phyloP scores from a whole-genome alignment of 192 early-diverging fungal genomes.

The Dissophora ornata region DNA sequence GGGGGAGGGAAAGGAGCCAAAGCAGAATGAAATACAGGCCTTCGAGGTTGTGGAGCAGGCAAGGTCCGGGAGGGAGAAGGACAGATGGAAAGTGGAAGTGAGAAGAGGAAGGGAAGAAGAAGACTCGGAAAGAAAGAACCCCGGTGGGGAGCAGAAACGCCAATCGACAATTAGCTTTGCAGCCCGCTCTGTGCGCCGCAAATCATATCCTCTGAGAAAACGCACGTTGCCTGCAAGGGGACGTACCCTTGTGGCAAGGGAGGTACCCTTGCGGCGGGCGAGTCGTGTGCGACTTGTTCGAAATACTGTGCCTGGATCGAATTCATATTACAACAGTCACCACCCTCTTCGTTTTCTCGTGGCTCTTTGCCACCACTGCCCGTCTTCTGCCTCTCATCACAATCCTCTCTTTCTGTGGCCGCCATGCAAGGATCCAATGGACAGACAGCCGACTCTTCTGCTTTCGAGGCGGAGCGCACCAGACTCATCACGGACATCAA shows the following conservation, averaged over 20 bases:
- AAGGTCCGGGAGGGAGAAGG: neutral
- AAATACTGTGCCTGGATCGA: too few species aligned
- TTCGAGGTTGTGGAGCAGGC: neutral
- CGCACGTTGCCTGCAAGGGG: too few species aligned
- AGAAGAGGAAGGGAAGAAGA: neutral
- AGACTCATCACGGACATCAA: slow-evolving; percentile 39
- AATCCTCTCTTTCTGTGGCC: neutral
- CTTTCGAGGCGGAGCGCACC: slow-evolving; percentile 25
- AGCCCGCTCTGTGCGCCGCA: too few species aligned
- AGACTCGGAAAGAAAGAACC: neutral
- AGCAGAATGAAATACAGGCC: neutral
- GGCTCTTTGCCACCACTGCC: too few species aligned
- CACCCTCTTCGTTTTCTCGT: too few species aligned
- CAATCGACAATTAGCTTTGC: too few species aligned
- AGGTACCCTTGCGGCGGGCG: too few species aligned
- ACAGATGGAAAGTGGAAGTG: neutral
- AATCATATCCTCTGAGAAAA: too few species aligned
- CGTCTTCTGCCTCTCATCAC: neutral
- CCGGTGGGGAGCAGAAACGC: too few species aligned
- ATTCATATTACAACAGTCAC: too few species aligned
- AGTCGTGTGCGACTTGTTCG: too few species aligned
- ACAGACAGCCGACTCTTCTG: neutral
- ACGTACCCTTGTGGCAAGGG: too few species aligned
- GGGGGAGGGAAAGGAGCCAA: neutral
- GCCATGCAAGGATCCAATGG: slow-evolving; percentile 5